A percentile compares a stretch with the other conserved stretches of the same genome.
Evolutionary conservation across 192 early-diverging fungal genomes (phyloP).

Genomic region (Coemansia sp.): DNA sequence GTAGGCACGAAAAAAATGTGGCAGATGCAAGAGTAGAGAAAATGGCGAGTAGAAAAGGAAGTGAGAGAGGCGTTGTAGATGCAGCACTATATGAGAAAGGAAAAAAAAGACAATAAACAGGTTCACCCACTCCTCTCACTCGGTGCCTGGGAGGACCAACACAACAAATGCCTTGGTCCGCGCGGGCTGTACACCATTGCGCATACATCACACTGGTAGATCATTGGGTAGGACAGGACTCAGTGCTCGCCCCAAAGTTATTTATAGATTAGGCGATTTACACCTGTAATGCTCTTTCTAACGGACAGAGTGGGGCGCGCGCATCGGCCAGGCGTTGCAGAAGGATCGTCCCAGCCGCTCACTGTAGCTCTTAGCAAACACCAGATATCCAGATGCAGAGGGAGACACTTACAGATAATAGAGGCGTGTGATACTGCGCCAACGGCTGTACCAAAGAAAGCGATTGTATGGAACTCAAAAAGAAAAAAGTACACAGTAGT

Average conservation of each 20-base stretch:
- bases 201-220: neutral
- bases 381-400: neutral
- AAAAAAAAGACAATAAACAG: neutral
- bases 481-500: neutral
- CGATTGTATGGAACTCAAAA: slow-evolving; percentile 1
- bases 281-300: neutral
- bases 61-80: neutral
- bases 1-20: neutral
- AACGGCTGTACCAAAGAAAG: neutral
- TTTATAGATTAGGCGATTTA: neutral
- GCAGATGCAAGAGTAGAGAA: neutral
- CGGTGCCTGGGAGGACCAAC: neutral
- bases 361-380: neutral
- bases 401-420: neutral
- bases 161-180: slow-evolving; percentile 3
- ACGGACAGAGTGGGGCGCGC: neutral
- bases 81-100: neutral
- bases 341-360: neutral
- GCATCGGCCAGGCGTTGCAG: slow-evolving; percentile 2
- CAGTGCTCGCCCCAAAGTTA: neutral
- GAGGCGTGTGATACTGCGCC: neutral
- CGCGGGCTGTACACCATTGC: neutral
- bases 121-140: neutral
- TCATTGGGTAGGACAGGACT: neutral
- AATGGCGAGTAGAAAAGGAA: neutral